Conservation (phyloP, 257 asterid species). For the Nicotiana tomentosiformis region DNA sequence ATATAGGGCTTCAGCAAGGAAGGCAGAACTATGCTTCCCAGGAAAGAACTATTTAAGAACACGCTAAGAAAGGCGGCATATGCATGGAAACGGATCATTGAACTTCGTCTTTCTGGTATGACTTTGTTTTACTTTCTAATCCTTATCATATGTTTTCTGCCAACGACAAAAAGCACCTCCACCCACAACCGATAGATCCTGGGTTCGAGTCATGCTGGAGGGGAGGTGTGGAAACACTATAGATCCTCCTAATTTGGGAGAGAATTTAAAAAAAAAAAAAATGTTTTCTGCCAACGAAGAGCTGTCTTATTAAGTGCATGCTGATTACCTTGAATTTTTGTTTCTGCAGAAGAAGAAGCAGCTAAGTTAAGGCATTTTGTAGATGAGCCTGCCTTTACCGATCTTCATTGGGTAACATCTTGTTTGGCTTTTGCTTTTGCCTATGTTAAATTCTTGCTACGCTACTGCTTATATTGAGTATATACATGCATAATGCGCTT, state of each 20-base stretch:
- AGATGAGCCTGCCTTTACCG: constrained; percentile 93
- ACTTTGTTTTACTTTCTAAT: not conserved
- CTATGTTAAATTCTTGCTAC: not conserved
- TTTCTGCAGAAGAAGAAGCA: constrained; percentile 84
- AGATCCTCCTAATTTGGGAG: no score
- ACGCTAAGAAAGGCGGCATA: constrained; percentile 85
- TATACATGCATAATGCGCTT: constrained; percentile 3
- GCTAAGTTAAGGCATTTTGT: constrained; percentile 57
- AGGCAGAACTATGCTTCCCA: constrained; percentile 65
- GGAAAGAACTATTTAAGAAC: constrained; percentile 87
- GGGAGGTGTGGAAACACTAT: no score
- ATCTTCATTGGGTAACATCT: constrained; percentile 90
- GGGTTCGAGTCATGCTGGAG: no score
- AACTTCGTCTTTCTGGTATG: constrained; percentile 68
- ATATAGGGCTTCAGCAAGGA: constrained; percentile 78
- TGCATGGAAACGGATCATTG: constrained; percentile 73
- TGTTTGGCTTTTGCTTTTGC: not conserved
- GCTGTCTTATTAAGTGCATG: not conserved
- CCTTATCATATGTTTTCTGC: not conserved
- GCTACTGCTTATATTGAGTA: not conserved
- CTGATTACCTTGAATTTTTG: constrained; percentile 4
- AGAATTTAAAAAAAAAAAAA: no score
- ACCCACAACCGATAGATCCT: no score
- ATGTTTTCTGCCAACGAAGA: not conserved
- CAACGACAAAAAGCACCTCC: not conserved